Percentiles rank a stretch among this genome's conserved stretches.
Evolutionary conservation across 2,329 filamentous ascomycete species (phyloP).

Genomic region (Aspergillus texensis): DNA sequence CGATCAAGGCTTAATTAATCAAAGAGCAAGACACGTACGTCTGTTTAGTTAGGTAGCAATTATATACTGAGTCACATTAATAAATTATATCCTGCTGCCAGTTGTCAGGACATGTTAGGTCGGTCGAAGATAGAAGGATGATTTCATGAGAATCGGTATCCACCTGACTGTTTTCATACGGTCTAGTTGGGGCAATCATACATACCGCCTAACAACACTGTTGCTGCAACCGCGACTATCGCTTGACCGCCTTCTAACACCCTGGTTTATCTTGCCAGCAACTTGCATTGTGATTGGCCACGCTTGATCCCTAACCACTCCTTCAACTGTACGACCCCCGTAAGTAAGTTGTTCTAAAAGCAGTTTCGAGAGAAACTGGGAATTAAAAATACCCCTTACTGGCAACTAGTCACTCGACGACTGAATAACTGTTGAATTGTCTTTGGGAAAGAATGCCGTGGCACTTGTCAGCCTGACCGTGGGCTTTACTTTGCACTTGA

Average conservation of each 20-base stretch:
- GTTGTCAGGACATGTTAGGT: background rate
- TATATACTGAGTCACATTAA: background rate
- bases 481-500: slow-evolving; percentile 2
- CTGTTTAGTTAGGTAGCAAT: background rate
- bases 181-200: background rate
- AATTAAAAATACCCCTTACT: slow-evolving; percentile 7
- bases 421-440: background rate
- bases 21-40: background rate
- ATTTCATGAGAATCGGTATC: background rate
- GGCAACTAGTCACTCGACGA: background rate
- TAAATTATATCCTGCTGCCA: background rate
- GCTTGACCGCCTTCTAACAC: slow-evolving; percentile 3
- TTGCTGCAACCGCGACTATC: background rate
- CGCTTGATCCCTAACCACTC: background rate
- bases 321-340: background rate
- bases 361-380: background rate
- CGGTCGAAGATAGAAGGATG: background rate
- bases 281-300: background rate
- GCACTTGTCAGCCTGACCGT: background rate
- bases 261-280: background rate
- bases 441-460: slow-evolving; percentile 2
- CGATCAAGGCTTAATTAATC: background rate
- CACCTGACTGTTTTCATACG: slow-evolving; percentile 5
- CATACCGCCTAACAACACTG: background rate
- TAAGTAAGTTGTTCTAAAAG: background rate